A percentile compares a stretch with the other conserved stretches of the same genome.
Conservation (phyloP, 352 stramenopile species). For the Phytopythium boreale region DNA sequence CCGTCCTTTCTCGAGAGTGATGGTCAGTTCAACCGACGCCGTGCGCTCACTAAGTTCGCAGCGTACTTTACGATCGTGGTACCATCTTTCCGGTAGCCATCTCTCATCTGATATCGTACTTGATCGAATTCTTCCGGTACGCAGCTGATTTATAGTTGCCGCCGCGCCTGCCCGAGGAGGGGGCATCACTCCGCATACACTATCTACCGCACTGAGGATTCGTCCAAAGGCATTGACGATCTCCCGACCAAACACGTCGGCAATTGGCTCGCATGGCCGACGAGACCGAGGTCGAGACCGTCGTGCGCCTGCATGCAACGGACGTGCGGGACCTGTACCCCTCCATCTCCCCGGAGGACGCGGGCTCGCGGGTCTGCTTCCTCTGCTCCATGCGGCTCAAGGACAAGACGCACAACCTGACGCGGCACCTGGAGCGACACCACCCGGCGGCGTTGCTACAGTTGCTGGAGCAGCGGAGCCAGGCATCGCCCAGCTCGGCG, state of each 20-base stretch:
- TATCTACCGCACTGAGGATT: neutral
- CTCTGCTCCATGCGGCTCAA: slow-evolving; percentile 46
- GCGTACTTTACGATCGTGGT: neutral
- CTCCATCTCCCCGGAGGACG: slow-evolving; percentile 29
- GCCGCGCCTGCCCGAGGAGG: no score
- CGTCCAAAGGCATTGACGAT: neutral
- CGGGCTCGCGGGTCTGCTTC: slow-evolving; percentile 39
- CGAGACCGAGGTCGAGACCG: slow-evolving; percentile 57
- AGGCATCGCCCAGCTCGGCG: slow-evolving; percentile 16
- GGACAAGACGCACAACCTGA: slow-evolving; percentile 71
- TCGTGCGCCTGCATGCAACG: slow-evolving; percentile 41
- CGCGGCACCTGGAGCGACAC: slow-evolving; percentile 51
- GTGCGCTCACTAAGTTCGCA: neutral
- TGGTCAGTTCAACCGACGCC: slow-evolving; percentile 4
- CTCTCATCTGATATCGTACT: slow-evolving; percentile 7
- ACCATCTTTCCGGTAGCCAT: neutral
- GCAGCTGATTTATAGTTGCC: no score
- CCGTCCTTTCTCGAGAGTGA: neutral
- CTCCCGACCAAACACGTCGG: neutral
- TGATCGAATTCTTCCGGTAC: neutral
- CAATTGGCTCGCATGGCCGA: slow-evolving; percentile 21
- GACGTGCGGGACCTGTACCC: slow-evolving; percentile 56
- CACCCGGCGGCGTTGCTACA: slow-evolving; percentile 44
- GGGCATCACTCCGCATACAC: neutral
- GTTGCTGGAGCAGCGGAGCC: slow-evolving; percentile 42